Evolutionary conservation across 2,329 filamentous ascomycete species (phyloP), one percentile per base, ranked within the genome.

Genomic region (Colletotrichum paranaense): DNA sequence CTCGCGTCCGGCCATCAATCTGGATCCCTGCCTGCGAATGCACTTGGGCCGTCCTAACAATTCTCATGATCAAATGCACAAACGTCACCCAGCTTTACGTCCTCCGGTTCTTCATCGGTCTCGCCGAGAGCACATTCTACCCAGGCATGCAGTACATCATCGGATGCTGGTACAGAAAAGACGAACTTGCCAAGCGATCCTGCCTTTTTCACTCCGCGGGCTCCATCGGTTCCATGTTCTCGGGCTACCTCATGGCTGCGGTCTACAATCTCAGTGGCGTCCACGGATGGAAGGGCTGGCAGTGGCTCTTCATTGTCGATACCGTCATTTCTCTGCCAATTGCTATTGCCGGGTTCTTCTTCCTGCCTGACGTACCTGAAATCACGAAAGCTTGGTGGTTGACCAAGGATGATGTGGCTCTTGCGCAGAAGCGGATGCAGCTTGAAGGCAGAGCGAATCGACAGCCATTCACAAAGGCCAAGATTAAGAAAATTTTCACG

Each of bases 401-500:
- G 38, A 80, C 77, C 1, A 71, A 78, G 19, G 81, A 81, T 30
- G 84, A 86, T 65, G 79, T 86, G 58, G 79, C 73, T 5, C 76
- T 85, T 3, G 84, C 83, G 0, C 79, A 81, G 59, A 81, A 79
- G 68, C 82, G 84, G 16, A 85, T 86, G 82, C 73, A 80, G 58
- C 79, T 86, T 1, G 86, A 88, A 74, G 86, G 86, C 1, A 82
- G 85, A 4, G 85, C 85, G 2, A 81, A 81, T 35, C 80, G 85
- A 0, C 80, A 82, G 0, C 80, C 81, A 0, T 86, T 81, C 70
- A 85, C 83, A 0, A 78, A 78, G 65, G 76, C 78, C 81, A 92
- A 91, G 80, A 77, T 93, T 52, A 86, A 85, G 79, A 89, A 87
- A 76, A 92, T 93, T 22, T 88, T 92, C 69, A 84, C 85, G 0